Base-by-base conservation (phyloP, 2,329 filamentous ascomycete genomes). In the Curvularia verruculosa region DNA sequence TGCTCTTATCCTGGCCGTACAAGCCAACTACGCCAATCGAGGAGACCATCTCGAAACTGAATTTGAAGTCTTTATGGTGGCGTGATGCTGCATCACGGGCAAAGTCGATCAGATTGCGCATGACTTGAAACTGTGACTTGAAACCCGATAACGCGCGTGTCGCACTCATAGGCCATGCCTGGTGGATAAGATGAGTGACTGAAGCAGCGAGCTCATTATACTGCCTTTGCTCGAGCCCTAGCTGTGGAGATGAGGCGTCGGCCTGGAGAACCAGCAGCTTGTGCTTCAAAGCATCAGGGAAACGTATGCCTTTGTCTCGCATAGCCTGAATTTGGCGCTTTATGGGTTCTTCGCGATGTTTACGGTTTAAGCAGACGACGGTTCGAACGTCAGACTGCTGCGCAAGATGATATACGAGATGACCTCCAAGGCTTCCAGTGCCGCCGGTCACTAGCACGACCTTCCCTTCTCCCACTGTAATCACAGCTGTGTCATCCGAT, bases 141-240 rank as follows among this genome's bases (percentile, higher is more conserved):
- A 85, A 85, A 0, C 79, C 82, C 21, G 77, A 71, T 9, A 84
- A 58, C 0, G 77, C 69, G 21, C 84, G 77, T 63, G 81, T 83
- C 67, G 81, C 83, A 69, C 84, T 83, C 69, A 86, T 84, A 0
- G 77, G 78, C 81, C 81, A 84, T 0, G 82, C 82, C 58, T 82
- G 84, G 68, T 85, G 83, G 26, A 82, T 53, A 39, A 86, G 78
- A 56, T 83, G 79, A 0, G 83, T 85, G 10, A 80, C 80, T 9
- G 48, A 51, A 31, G 1, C 49, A 63, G 0, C 63, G 0, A 85
- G 73, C 0, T 49, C 21, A 2, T 67, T 43, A 60, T 84, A 84
- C 1, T 76, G 68, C 3, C 63, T 46, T 0, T 53, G 15, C 0
- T 68, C 57, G 0, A 88, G 75, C 0, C 84, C 85, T 0, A 88